phyloP scores from a whole-genome alignment of 116 monocot genomes.

The Papilionanthe hybrid region DNA sequence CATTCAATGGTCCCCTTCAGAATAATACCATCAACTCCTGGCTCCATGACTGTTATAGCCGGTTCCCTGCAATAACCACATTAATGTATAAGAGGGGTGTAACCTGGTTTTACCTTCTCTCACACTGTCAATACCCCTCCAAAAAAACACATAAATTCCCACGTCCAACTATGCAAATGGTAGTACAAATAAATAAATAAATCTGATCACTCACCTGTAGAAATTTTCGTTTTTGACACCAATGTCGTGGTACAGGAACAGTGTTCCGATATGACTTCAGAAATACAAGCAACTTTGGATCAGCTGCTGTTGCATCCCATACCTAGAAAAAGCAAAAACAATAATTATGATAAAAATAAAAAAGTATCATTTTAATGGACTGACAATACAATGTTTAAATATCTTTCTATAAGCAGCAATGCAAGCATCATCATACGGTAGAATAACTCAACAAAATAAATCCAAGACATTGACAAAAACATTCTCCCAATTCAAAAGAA shows the following conservation, averaged over 20 bases:
- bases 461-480: background rate
- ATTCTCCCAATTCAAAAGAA: background rate
- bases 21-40: constrained; percentile 61
- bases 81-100: constrained; percentile 93
- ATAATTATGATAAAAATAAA: constrained; percentile 3
- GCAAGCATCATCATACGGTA: background rate
- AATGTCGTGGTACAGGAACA: constrained; percentile 97
- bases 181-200: background rate
- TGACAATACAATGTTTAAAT: background rate
- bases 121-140: constrained; percentile 29
- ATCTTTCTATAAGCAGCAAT: background rate
- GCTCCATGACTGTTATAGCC: constrained; percentile 67
- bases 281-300: constrained; percentile 92
- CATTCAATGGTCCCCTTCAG: constrained; percentile 40
- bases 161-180: constrained; percentile 17
- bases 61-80: constrained; percentile 95
- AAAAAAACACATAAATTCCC: constrained; percentile 15
- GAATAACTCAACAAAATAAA: constrained; percentile 1
- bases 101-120: constrained; percentile 57
- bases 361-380: background rate
- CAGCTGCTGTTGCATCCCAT: constrained; percentile 94
- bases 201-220: constrained; percentile 68
- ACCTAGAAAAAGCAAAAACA: constrained; percentile 36
- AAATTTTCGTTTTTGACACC: constrained; percentile 98
- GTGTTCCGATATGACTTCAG: constrained; percentile 93